Conservation (phyloP, 805 yeast species). For the Cyberlindnera suaveolens region DNA sequence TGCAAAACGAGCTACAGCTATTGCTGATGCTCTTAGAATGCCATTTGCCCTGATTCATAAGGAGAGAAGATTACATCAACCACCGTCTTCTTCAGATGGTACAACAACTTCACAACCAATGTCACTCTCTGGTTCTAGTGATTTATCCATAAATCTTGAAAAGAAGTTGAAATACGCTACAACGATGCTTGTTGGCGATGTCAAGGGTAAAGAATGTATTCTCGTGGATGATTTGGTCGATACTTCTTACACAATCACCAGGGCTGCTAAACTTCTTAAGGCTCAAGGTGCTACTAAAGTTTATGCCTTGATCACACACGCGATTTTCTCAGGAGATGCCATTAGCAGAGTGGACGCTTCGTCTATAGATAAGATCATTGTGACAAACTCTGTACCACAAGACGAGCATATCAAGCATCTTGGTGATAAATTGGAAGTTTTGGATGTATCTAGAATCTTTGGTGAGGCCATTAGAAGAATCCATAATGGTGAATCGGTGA, state of each 20-base stretch:
- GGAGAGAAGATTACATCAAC: conserved; percentile 59
- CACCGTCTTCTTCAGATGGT: conserved; percentile 23
- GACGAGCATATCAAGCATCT: conserved; percentile 42
- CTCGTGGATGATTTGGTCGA: conserved; percentile 91
- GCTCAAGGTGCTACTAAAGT: conserved; percentile 89
- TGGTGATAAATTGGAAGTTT: conserved; percentile 64
- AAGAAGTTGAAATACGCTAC: conserved; percentile 49
- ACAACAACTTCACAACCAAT: conserved; percentile 17
- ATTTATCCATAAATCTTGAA: conserved; percentile 6
- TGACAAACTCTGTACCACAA: conserved; percentile 92
- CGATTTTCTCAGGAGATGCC: conserved; percentile 90
- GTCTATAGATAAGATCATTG: conserved; percentile 75
- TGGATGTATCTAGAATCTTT: conserved; percentile 82
- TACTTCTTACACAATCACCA: conserved; percentile 83
- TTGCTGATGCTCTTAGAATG: conserved; percentile 86
- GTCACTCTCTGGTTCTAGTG: conserved; percentile 4
- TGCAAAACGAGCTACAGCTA: conserved; percentile 91
- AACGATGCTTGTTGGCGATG: conserved; percentile 96
- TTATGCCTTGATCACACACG: conserved; percentile 87
- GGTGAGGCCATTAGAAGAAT: conserved; percentile 95
- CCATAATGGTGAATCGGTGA: conserved; percentile 94
- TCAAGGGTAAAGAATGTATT: conserved; percentile 79
- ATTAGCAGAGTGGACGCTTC: conserved; percentile 59
- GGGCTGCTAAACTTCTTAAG: conserved; percentile 88
- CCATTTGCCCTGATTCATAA: conserved; percentile 93